These are phyloP conservation scores for Colletotrichum sp. DNA, from an alignment of 2,329 filamentous ascomycete genomes.

Conservation along the genomic window DNA sequence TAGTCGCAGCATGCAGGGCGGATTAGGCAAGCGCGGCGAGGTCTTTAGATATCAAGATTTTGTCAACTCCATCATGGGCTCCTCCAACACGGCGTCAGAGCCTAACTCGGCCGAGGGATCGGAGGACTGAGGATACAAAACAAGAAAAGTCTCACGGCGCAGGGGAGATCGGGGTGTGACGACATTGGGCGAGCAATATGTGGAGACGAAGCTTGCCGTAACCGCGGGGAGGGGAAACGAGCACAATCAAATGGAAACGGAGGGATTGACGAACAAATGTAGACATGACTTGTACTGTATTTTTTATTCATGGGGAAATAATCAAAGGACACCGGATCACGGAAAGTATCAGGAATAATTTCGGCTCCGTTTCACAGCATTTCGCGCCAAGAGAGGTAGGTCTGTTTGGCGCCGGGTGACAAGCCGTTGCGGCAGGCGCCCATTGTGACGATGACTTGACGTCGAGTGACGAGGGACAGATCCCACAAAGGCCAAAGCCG, in stretches of 20 bases:
- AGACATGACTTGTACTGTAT: conserved; percentile 8
- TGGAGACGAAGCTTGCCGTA: not conserved
- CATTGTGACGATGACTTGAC: not conserved
- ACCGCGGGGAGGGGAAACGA: not conserved
- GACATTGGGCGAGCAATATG: conserved; percentile 2
- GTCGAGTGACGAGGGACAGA: not conserved
- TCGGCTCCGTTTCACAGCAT: conserved; percentile 10
- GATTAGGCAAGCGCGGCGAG: conserved; percentile 73
- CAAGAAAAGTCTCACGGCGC: not conserved
- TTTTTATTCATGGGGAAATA: not conserved
- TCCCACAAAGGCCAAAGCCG: not conserved
- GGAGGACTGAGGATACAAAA: conserved; percentile 14
- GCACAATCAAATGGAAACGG: conserved; percentile 2
- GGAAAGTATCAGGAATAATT: not conserved
- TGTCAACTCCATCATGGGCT: conserved; percentile 70
- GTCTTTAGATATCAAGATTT: conserved; percentile 96
- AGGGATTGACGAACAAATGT: conserved; percentile 6
- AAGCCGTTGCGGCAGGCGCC: not conserved
- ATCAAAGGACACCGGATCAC: not conserved
- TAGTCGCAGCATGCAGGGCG: conserved; percentile 61
- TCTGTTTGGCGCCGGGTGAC: not conserved
- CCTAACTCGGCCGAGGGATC: conserved; percentile 26
- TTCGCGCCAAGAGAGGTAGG: not conserved
- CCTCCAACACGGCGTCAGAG: conserved; percentile 43
- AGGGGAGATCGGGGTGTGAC: not conserved